A percentile compares a stretch with the other conserved stretches of the same genome.
Evolutionary conservation across 192 early-diverging fungal species (phyloP).

Genomic region (Mortierella antarctica): DNA sequence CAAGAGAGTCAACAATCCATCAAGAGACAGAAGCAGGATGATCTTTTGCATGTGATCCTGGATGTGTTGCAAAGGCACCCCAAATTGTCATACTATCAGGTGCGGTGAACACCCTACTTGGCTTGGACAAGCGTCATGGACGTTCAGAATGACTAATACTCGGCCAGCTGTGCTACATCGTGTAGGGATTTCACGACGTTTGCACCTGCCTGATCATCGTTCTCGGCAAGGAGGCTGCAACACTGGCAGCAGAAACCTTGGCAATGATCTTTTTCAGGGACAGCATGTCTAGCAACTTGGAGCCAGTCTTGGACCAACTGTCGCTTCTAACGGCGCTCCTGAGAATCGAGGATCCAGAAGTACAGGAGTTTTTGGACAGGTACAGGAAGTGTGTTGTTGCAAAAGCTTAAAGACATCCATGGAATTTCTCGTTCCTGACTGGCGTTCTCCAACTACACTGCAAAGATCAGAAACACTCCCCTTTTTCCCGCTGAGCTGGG

Average conservation of each 20-base stretch:
- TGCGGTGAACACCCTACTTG: not conserved
- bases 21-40: constrained; percentile 57
- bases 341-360: constrained; percentile 54
- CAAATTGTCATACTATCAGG: constrained; percentile 65
- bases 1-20: constrained; percentile 28
- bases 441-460: not conserved
- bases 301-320: constrained; percentile 59
- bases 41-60: constrained; percentile 60
- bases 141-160: not conserved
- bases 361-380: constrained; percentile 57
- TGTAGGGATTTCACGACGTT: constrained; percentile 67
- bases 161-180: not conserved
- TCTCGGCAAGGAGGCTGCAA: constrained; percentile 54
- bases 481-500: constrained; percentile 67
- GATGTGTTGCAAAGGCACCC: constrained; percentile 61
- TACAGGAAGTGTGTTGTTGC: constrained; percentile 12
- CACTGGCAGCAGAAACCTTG: constrained; percentile 53
- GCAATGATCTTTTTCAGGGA: constrained; percentile 67
- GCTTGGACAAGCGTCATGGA: not conserved
- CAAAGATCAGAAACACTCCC: constrained; percentile 58
- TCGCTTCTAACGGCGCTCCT: constrained; percentile 54
- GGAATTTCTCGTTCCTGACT: not conserved
- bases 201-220: constrained; percentile 59
- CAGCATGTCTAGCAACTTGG: constrained; percentile 62
- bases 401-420: not conserved